These are phyloP conservation scores for Stachybotrys elegans DNA, from an alignment of 2,329 filamentous ascomycete genomes.

Conservation along the genomic window DNA sequence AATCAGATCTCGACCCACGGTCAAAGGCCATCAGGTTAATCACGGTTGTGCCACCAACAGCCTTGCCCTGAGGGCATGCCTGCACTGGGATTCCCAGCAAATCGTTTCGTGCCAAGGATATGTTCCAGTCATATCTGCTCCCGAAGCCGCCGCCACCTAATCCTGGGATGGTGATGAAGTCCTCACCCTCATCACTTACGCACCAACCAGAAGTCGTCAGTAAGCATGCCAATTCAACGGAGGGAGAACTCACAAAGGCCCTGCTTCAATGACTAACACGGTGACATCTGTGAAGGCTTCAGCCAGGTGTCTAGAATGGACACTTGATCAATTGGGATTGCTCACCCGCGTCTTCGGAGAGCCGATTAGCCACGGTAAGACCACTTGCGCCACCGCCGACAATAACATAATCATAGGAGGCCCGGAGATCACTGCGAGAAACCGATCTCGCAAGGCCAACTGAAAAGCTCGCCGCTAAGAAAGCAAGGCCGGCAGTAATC, in stretches of 20 bases:
- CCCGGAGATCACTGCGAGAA: no score
- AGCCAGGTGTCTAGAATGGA: not conserved
- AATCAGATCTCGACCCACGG: constrained; percentile 31
- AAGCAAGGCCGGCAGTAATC: no score
- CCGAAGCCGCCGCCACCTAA: constrained; percentile 15
- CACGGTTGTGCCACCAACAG: constrained; percentile 34
- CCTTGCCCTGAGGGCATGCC: constrained; percentile 19
- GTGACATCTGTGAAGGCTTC: constrained; percentile 7
- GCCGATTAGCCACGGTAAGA: constrained; percentile 15
- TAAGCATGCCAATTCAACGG: no score
- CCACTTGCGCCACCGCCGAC: constrained; percentile 15
- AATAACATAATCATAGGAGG: constrained; percentile 13
- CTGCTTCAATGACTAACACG: constrained; percentile 16
- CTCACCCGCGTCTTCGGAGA: constrained; percentile 12
- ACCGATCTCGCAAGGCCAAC: no score
- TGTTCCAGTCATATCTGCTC: constrained; percentile 18
- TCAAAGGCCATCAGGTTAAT: constrained; percentile 35
- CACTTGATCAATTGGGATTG: not conserved
- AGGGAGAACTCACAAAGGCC: constrained; percentile 12
- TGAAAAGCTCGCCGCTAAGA: no score
- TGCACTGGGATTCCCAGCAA: constrained; percentile 11
- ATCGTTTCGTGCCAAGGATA: constrained; percentile 8
- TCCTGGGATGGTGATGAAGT: constrained; percentile 15
- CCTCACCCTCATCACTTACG: constrained; percentile 12
- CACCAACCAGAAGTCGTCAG: not conserved